Conservation (phyloP, 2,329 filamentous ascomycete genomes). For the Cytospora chrysosperma region DNA sequence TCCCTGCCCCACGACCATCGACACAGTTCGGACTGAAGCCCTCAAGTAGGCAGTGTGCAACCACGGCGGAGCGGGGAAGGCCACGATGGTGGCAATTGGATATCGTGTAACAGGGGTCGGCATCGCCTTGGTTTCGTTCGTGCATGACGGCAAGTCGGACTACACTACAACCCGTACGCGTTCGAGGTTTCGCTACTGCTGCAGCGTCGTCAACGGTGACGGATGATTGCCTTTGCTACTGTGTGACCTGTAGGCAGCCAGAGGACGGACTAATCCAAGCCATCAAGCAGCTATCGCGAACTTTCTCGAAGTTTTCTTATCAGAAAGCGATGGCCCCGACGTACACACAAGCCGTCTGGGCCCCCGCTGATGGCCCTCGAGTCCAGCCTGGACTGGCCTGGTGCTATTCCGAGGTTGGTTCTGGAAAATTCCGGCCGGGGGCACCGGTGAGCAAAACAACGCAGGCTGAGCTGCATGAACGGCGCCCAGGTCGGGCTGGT, state of each 20-base stretch:
- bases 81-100: slow-evolving; percentile 15
- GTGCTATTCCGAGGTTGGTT: background rate
- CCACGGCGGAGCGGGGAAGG: slow-evolving; percentile 20
- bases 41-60: background rate
- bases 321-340: background rate
- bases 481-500: slow-evolving; percentile 7
- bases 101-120: slow-evolving; percentile 16
- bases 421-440: background rate
- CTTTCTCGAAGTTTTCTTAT: slow-evolving; percentile 14
- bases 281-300: background rate
- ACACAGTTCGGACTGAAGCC: background rate
- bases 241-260: slow-evolving; percentile 1
- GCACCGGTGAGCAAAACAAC: background rate
- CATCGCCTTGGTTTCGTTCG: slow-evolving; percentile 10
- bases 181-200: background rate
- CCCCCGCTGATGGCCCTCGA: background rate
- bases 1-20: slow-evolving; percentile 12
- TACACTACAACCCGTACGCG: background rate
- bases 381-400: background rate
- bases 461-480: background rate
- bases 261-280: background rate
- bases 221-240: background rate
- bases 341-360: background rate
- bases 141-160: slow-evolving; percentile 15
- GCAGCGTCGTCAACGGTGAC: slow-evolving; percentile 1